Evolutionary conservation across 2,329 filamentous ascomycete genomes (phyloP), one percentile per base, ranked within the genome.

Genomic region (Xylariaceae sp.): DNA sequence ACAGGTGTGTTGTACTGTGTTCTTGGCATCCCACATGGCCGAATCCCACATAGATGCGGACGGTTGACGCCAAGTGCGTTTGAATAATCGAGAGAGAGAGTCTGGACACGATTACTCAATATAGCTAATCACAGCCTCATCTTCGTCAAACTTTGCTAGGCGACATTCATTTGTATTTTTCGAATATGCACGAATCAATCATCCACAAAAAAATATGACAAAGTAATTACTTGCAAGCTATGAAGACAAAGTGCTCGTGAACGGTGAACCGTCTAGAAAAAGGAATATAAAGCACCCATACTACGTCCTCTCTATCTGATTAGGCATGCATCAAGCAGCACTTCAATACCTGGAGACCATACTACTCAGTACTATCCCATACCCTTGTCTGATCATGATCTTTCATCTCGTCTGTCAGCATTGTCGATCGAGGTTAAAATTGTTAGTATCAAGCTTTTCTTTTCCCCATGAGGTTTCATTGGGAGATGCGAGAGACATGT

Each of bases 21-120:
- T 50, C 56, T 58, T 58, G 56, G 56, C 56, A 55, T 55, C 56
- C 56, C 56, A 58, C 56, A 55, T 50, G 9, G 6, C 52, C 28
- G 44, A 29, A 33, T 21, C 31, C 6, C 28, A 52, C 17, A 19
- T 34, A 9, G 11, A 57, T 24, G n/a, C n/a, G 45, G 49, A 44
- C 44, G 12, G 12, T 11, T 34, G 26, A 39, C 21, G 29, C 37
- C n/a, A 26, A n/a, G 12, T 5, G 11, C 45, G 12, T 37, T n/a
- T 49, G 23, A 43, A 37, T 43, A 36, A 31, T 28, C 43, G 1
- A 39, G 6, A 21, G 14, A 48, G 11, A 41, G 19, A 43, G 16
- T 17, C 23, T 17, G 11, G 21, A 11, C 44, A 4, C 21, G 5
- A 54, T 57, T 34, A 53, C 29, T 31, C 16, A 39, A 44, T 7